Base-by-base conservation (phyloP, 257 asterid species). In the Cinchona pubescens region DNA sequence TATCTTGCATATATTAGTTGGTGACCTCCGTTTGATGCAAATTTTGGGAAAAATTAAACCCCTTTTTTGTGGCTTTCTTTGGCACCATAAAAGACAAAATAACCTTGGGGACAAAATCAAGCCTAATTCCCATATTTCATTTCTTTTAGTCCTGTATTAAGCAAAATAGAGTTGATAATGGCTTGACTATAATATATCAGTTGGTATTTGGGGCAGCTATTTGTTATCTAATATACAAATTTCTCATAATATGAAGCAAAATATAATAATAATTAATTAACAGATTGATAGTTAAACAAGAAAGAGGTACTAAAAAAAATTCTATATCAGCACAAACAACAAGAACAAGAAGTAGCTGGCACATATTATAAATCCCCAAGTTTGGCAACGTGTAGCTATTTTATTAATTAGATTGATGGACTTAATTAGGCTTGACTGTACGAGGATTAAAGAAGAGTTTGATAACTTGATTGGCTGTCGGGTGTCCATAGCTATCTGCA, bases 381-480 rank as follows among this genome's bases (percentile, higher is more conserved):
- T 64, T 40, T 35, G 46, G 70, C 49, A 65, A 38, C 23, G 69
- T 19, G 15, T 7, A 23, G 0, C 6, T 7, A 23, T 0, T 7
- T 11, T 9, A 27, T 32, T 3, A 29, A 40, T 18, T 58, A 46
- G 43, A 51, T 73, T 62, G 71, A 63, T 42, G 42, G 34, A 11
- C 32, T 66, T 66, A 5, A 27, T 27, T 66, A 38, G 10, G 5
- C 5, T 37, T 9, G 72, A 42, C 43, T n/a, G 76, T 72, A 72
- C 76, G 76, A 72, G 67, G 67, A 56, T 72, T 58, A 55, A 27
- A 72, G 14, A 56, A 56, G 49, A 27, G 60, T 59, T 60, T 45
- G 61, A 69, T 56, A 60, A 32, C 45, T 69, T 69, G 55, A 46
- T 69, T 75, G 32, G 65, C 38, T 48, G 76, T 77, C 76, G 68